Percentiles rank a stretch among this genome's conserved stretches.
These are phyloP conservation scores for Candida gorgasii DNA, from an alignment of 805 yeast species.

Conservation along the genomic window DNA sequence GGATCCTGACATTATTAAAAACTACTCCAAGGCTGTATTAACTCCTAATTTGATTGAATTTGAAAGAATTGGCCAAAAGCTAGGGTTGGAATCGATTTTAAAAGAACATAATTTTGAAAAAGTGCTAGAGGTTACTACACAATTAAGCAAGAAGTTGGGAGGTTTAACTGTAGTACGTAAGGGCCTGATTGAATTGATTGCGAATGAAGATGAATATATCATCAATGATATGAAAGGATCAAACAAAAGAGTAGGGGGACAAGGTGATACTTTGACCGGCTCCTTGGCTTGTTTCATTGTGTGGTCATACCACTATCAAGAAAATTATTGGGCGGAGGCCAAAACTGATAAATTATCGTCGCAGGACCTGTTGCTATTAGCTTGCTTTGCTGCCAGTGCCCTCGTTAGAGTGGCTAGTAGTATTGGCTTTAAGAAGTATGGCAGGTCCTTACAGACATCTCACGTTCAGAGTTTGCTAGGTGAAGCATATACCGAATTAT, in stretches of 20 bases:
- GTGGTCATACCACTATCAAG: constrained; percentile 71
- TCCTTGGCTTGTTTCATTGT: constrained; percentile 77
- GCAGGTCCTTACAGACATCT: constrained; percentile 83
- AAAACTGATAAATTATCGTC: constrained; percentile 30
- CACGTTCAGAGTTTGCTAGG: constrained; percentile 73
- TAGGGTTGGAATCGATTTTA: constrained; percentile 34
- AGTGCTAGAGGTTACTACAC: constrained; percentile 31
- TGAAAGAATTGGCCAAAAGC: constrained; percentile 58
- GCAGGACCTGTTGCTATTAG: constrained; percentile 43
- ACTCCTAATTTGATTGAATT: constrained; percentile 94
- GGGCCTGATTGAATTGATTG: constrained; percentile 68
- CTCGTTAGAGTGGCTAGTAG: constrained; percentile 66
- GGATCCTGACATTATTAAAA: constrained; percentile 54
- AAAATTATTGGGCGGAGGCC: constrained; percentile 51
- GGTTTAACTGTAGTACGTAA: constrained; percentile 70
- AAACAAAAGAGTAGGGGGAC: constrained; percentile 87
- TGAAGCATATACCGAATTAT: constrained; percentile 55
- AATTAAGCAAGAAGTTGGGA: constrained; percentile 52
- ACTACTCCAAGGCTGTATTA: constrained; percentile 61
- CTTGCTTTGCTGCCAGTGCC: constrained; percentile 71
- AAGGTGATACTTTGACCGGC: constrained; percentile 93
- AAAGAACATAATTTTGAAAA: constrained; percentile 19
- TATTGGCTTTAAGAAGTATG: constrained; percentile 63
- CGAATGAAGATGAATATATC: constrained; percentile 46
- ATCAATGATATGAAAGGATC: constrained; percentile 60